Conservation (phyloP, 495 filamentous ascomycete species). For the Podospora appendiculata region DNA sequence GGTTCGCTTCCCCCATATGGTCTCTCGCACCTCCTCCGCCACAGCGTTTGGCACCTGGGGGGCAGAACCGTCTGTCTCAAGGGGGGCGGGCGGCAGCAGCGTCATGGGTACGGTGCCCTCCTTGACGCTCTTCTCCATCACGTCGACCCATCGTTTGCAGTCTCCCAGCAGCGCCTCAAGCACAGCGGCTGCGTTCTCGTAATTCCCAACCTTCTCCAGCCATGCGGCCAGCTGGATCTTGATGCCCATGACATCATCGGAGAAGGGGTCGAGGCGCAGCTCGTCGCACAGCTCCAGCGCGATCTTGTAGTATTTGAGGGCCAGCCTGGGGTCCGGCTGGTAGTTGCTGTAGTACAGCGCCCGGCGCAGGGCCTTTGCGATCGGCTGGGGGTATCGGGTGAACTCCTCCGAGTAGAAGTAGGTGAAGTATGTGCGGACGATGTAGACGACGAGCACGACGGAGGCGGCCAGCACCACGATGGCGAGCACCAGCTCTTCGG, state of each 20-base stretch:
- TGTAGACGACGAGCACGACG: constrained; percentile 45
- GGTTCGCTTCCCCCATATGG: constrained; percentile 55
- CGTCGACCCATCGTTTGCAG: constrained; percentile 54
- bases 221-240: constrained; percentile 73
- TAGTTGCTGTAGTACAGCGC: constrained; percentile 82
- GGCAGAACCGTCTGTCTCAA: background rate
- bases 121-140: constrained; percentile 45
- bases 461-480: constrained; percentile 23
- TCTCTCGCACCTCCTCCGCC: constrained; percentile 21
- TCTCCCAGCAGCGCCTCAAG: constrained; percentile 59
- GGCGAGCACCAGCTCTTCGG: constrained; percentile 33
- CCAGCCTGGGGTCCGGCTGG: constrained; percentile 58
- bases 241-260: constrained; percentile 82
- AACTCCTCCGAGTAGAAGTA: constrained; percentile 53
- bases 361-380: constrained; percentile 73
- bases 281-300: constrained; percentile 65
- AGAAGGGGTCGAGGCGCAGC: constrained; percentile 73
- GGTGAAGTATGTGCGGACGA: constrained; percentile 56
- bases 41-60: constrained; percentile 4
- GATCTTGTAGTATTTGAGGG: constrained; percentile 71
- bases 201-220: constrained; percentile 64
- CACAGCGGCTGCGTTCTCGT: constrained; percentile 59
- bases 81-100: constrained; percentile 1
- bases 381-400: constrained; percentile 66
- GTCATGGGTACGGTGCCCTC: constrained; percentile 37